These are phyloP conservation scores for Trypanosoma scelopori DNA, from an alignment of 208 protist species.

Conservation along the genomic window DNA sequence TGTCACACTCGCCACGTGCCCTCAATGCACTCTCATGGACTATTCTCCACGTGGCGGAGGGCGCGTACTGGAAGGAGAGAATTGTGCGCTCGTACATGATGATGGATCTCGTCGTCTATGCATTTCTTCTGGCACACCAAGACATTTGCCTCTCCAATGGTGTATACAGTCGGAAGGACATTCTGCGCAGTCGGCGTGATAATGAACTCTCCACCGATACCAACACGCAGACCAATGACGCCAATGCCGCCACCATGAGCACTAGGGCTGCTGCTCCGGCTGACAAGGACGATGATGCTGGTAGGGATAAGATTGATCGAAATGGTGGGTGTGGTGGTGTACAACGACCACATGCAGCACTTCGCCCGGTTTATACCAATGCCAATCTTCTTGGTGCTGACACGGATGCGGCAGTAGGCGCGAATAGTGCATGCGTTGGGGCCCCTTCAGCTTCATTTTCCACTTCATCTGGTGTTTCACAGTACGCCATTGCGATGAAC, in stretches of 20 bases:
- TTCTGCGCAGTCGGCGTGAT: slow-evolving; percentile 9
- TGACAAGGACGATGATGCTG: neutral
- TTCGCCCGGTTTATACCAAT: too few species aligned
- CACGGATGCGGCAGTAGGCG: neutral
- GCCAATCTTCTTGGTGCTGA: neutral
- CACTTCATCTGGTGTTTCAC: neutral
- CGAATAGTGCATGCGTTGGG: neutral
- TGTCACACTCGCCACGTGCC: slow-evolving; percentile 11
- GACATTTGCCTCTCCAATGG: slow-evolving; percentile 39
- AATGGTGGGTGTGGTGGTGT: too few species aligned
- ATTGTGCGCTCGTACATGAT: slow-evolving; percentile 33
- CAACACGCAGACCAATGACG: neutral
- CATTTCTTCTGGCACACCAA: slow-evolving; percentile 31
- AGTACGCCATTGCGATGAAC: neutral
- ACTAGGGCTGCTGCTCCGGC: neutral
- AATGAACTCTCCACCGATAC: neutral
- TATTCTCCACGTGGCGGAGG: slow-evolving; percentile 24
- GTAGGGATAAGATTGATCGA: too few species aligned
- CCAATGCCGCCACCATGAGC: neutral
- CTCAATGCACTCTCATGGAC: slow-evolving; percentile 29
- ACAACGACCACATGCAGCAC: too few species aligned
- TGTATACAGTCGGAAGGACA: slow-evolving; percentile 32
- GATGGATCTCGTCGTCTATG: slow-evolving; percentile 38
- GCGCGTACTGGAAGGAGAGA: neutral
- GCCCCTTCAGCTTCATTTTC: neutral